These are phyloP conservation scores for Phanerodontia chrysosporium DNA, from an alignment of 768 basidiomycete species.

Conservation along the genomic window DNA sequence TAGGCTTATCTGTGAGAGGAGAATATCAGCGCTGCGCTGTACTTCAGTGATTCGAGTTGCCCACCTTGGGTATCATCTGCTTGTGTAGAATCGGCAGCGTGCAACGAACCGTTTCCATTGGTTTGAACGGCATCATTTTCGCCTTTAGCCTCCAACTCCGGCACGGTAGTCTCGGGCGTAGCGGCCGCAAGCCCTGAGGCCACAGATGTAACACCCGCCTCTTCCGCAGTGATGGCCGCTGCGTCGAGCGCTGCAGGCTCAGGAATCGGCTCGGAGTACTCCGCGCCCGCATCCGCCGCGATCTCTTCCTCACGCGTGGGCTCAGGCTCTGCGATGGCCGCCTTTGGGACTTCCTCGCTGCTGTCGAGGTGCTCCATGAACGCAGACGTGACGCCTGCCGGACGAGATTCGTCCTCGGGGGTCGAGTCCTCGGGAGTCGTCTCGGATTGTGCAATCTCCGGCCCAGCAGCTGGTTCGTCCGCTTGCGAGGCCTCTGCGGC, in stretches of 20 bases:
- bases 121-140: background rate
- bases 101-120: background rate
- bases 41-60: no score
- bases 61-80: conserved; percentile 1
- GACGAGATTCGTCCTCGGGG: background rate
- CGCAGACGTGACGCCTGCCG: background rate
- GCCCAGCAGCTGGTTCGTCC: conserved; percentile 1
- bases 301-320: background rate
- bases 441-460: background rate
- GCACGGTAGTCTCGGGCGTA: background rate
- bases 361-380: background rate
- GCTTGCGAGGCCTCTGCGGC: conserved; percentile 4
- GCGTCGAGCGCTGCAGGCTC: conserved; percentile 5
- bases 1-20: no score
- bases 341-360: conserved; percentile 2
- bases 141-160: background rate
- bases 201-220: background rate
- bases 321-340: background rate
- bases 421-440: background rate
- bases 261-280: background rate
- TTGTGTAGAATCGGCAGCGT: background rate
- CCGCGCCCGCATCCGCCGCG: background rate
- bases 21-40: no score
- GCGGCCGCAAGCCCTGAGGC: background rate
- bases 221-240: background rate